Percentiles rank a stretch among this genome's conserved stretches.
These are phyloP conservation scores for Macadamia integrifolia DNA, from an alignment of 164 flowering plant species.

Conservation along the genomic window DNA sequence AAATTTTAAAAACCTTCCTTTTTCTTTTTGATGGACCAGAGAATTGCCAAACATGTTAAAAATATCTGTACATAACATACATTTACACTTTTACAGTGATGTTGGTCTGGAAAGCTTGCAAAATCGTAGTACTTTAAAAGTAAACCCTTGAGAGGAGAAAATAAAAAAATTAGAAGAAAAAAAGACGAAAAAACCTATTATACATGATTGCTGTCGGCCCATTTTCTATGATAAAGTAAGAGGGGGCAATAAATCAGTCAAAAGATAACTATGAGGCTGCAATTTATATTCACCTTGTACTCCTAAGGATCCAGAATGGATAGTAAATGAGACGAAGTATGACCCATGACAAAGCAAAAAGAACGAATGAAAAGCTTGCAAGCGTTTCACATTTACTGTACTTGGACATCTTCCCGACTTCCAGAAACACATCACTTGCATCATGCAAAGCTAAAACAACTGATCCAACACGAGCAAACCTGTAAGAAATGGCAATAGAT, in stretches of 20 bases:
- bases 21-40: too few relatives aligned
- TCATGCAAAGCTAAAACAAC: conserved; percentile 95
- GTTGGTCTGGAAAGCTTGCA: too few relatives aligned
- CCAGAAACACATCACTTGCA: conserved; percentile 90
- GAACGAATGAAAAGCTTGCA: conserved; percentile 68
- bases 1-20: too few relatives aligned
- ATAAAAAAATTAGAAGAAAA: too few relatives aligned
- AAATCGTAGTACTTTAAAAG: too few relatives aligned
- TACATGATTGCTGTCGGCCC: not conserved
- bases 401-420: conserved; percentile 90
- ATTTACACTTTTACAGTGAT: too few relatives aligned
- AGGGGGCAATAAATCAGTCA: not conserved
- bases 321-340: conserved; percentile 77
- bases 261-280: not conserved
- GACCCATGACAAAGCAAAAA: conserved; percentile 76
- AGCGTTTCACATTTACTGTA: conserved; percentile 63
- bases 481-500: conserved; percentile 21
- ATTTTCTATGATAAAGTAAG: not conserved
- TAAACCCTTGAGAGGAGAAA: too few relatives aligned
- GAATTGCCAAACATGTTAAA: too few relatives aligned
- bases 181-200: too few relatives aligned
- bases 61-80: too few relatives aligned
- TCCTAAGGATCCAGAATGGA: conserved; percentile 90
- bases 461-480: conserved; percentile 91
- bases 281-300: conserved; percentile 61